Base-by-base conservation (phyloP, 1,284 basidiomycete genomes). In the Rhodotorula sp. region DNA sequence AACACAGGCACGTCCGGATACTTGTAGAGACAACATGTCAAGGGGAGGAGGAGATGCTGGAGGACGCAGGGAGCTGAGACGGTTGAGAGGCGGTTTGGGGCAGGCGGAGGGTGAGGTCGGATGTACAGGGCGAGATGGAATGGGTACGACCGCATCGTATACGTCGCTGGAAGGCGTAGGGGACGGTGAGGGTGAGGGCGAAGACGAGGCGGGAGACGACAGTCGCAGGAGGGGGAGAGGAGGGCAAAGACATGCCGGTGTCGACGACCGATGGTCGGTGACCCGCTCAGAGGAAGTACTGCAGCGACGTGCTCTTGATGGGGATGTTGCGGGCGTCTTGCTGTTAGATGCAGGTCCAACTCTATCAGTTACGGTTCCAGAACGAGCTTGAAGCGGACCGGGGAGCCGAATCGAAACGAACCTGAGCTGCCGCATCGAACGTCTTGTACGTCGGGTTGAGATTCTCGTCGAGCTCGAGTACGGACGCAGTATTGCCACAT, bases 401-500 rank as follows among this genome's bases (percentile, higher is more conserved):
- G 46, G 44, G n/a, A 34, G 24, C 28, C 22, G 20, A 30, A 31
- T 15, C n/a, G 46, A 44, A 44, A 31, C 65, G 44, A 16, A 73
- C 71, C 62, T 79, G 77, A 7, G 75, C 70, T 4, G 91, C 91
- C 78, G 91, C 89, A 50, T 85, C 83, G 79, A 92, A 92, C 26
- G 94, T 91, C 79, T 93, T 93, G 82, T 95, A 96, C 79, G 92
- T 90, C 80, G 94, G 92, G 37, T 87, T 86, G 48, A 96, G 85
- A 77, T 93, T 85, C 77, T 96, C 94, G 79, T 96, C 92, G 53
- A 97, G 83, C 78, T 94, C 90, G 28, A 96, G 83, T 76, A 97
- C 94, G 28, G 90, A 92, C 44, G 94, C 94, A 47, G 95, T 91
- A 79, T 96, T 96, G 24, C 93, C 94, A 78, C 93, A 95, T 74